These are phyloP conservation scores for Fusarium equiseti DNA, from an alignment of 2,329 filamentous ascomycete species.

Conservation along the genomic window DNA sequence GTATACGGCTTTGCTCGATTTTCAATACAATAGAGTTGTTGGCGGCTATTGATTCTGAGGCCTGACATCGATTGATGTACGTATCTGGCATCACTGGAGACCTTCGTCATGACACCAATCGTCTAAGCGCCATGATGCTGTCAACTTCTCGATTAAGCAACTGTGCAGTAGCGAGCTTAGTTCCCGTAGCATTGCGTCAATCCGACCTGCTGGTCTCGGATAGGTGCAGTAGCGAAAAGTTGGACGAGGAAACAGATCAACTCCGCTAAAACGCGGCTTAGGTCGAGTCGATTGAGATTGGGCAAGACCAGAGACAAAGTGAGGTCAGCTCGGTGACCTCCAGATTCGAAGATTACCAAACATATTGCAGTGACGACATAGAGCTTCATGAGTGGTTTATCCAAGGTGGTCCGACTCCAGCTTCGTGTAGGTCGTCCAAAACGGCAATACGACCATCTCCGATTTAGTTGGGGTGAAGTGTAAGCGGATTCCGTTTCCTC, in stretches of 20 bases:
- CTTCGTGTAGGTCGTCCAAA: slow-evolving; percentile 31
- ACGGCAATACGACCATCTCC: slow-evolving; percentile 18
- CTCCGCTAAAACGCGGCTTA: slow-evolving; percentile 34
- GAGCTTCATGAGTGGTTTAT: slow-evolving; percentile 21
- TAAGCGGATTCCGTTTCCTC: neutral
- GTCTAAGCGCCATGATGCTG: slow-evolving; percentile 25
- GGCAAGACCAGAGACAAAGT: slow-evolving; percentile 34
- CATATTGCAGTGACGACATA: slow-evolving; percentile 28
- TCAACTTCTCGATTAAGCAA: slow-evolving; percentile 25
- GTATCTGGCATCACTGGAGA: slow-evolving; percentile 8
- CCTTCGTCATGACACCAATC: slow-evolving; percentile 20
- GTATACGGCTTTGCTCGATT: slow-evolving; percentile 15
- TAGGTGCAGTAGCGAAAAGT: slow-evolving; percentile 39
- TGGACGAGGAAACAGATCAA: slow-evolving; percentile 40
- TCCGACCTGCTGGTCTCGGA: slow-evolving; percentile 44
- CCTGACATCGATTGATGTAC: slow-evolving; percentile 18
- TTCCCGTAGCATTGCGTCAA: slow-evolving; percentile 44
- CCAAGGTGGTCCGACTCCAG: slow-evolving; percentile 21
- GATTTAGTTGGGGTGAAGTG: neutral
- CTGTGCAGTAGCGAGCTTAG: slow-evolving; percentile 22
- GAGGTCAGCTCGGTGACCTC: slow-evolving; percentile 40
- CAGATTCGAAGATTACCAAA: slow-evolving; percentile 24
- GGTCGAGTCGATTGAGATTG: slow-evolving; percentile 27
- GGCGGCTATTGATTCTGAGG: slow-evolving; percentile 35
- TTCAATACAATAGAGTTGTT: slow-evolving; percentile 6